Evolutionary conservation across 495 filamentous ascomycete genomes (phyloP).

Genomic region (Beverwykella pulmonaria): DNA sequence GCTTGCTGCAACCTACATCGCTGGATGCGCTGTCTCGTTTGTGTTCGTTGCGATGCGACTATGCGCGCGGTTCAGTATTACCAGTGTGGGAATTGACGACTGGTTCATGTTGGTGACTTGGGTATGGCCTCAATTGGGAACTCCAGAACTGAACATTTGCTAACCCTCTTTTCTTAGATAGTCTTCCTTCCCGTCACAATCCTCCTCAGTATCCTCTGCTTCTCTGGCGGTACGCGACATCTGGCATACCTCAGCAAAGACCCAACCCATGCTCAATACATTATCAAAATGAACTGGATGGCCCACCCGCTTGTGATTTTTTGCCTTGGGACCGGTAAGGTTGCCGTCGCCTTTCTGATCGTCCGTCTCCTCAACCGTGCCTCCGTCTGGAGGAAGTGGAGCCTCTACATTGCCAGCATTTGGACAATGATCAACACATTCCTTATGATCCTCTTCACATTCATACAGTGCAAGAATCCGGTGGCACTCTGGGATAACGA

Average conservation of each 20-base stretch:
- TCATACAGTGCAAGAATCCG: conserved; percentile 26
- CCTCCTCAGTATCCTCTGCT: conserved; percentile 14
- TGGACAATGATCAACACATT: conserved; percentile 20
- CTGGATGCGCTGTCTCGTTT: conserved; percentile 23
- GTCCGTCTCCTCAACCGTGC: conserved; percentile 21
- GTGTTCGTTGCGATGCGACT: conserved; percentile 25
- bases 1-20: conserved; percentile 23
- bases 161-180: conserved; percentile 6
- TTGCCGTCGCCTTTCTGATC: conserved; percentile 27
- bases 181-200: conserved; percentile 22
- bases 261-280: background rate
- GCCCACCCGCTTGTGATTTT: conserved; percentile 25
- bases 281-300: conserved; percentile 27
- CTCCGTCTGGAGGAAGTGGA: conserved; percentile 22
- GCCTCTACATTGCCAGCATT: conserved; percentile 8
- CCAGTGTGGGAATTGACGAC: conserved; percentile 28
- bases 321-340: conserved; percentile 21
- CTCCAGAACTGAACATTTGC: background rate
- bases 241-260: conserved; percentile 13
- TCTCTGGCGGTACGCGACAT: conserved; percentile 24
- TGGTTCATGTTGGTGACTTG: conserved; percentile 27
- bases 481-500: conserved; percentile 19
- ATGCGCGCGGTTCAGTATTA: conserved; percentile 23
- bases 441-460: conserved; percentile 27
- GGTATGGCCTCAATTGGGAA: conserved; percentile 1